Base-by-base conservation (phyloP, 2,329 filamentous ascomycete genomes). In the Cercospora nicotianae region DNA sequence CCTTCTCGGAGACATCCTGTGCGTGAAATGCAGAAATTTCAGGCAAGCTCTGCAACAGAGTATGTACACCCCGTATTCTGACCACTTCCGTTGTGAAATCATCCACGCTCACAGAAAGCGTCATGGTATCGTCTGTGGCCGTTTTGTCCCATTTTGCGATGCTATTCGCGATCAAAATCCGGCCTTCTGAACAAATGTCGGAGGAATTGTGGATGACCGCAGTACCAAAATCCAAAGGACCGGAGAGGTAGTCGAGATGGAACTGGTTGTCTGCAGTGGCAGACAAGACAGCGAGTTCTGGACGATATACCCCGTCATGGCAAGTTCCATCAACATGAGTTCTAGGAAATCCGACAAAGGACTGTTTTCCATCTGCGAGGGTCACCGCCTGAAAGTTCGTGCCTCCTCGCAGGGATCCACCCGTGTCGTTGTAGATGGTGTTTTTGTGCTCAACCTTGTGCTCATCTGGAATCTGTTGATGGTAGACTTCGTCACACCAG, bases 81-180 rank as follows among this genome's bases (percentile, higher is more conserved):
- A 60, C 20, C 18, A 60, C 31, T n/a, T 60, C 16, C 18, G 58
- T 60, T 6, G 58, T 60, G 33, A 9, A 60, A 23, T 60, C 58
- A 16, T 60, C 58, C 12, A 60, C 58, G 13, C 30, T 60, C 16
- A 60, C 30, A 18, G 58, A 39, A 2, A 60, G 13, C 18, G 58
- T 60, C 58, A 60, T 60, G 9, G 13, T 26, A 12, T 60, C 58
- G 13, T 26, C 33, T 7, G 9, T 2, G 9, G 5, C 4, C 3
- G n/a, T n/a, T 20, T 18, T 36, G 4, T 60, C 58, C 58, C 58
- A 60, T 12, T 26, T 36, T 1, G 58, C 28, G 30, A 60, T 26
- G 7, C 58, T 60, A 16, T 60, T 60, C 8, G 33, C 30, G 10
- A 60, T 60, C 58, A 60, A 28, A 16, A 60, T 60, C 1, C 58